A percentile compares a stretch with the other conserved stretches of the same genome.
Evolutionary conservation across 306 rosid species (phyloP).

Genomic region (Casuarina cunninghamiana): DNA sequence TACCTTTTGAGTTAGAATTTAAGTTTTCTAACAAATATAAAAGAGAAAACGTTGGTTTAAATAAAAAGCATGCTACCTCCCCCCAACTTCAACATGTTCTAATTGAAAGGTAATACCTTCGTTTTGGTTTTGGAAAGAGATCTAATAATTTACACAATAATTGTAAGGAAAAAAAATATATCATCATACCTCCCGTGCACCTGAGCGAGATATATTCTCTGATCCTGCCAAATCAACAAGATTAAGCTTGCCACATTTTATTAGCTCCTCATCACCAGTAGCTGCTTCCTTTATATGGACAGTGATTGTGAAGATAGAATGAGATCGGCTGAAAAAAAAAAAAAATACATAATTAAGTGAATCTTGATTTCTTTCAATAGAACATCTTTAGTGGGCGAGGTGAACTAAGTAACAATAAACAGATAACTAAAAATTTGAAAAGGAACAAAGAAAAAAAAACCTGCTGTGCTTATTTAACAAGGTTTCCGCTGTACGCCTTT

Average conservation of each 20-base stretch:
- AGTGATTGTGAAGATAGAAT: constrained; percentile 89
- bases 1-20: too few species aligned
- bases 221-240: constrained; percentile 99
- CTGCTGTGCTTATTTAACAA: constrained; percentile 93
- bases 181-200: constrained; percentile 86
- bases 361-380: constrained; percentile 9
- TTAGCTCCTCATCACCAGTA: constrained; percentile 84
- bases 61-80: neutral
- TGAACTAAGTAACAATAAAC: neutral
- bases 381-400: neutral
- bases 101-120: neutral
- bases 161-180: neutral
- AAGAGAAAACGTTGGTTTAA: neutral
- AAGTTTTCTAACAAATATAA: neutral
- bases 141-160: neutral
- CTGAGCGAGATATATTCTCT: constrained; percentile 93
- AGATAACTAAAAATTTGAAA: neutral
- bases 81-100: neutral
- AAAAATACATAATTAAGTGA: neutral
- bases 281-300: constrained; percentile 80
- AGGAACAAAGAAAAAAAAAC: constrained; percentile 27
- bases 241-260: constrained; percentile 96
- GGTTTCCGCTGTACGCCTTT: constrained; percentile 94
- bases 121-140: neutral
- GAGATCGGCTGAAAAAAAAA: constrained; percentile 82